Conservation (phyloP, 2,329 filamentous ascomycete genomes). For the Paramyrothecium sp. region DNA sequence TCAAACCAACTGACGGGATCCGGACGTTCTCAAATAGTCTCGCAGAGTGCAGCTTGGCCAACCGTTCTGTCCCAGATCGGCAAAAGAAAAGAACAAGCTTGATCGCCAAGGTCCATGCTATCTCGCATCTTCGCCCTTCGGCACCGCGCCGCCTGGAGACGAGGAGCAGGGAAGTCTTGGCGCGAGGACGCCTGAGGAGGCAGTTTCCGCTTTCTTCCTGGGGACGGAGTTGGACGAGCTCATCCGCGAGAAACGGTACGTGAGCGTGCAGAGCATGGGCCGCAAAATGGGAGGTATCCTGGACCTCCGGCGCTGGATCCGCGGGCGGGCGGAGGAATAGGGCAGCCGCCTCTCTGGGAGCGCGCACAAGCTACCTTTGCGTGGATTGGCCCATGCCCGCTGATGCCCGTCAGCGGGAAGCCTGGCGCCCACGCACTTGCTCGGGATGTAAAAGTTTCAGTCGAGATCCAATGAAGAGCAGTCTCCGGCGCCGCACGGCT, state of each 20-base stretch:
- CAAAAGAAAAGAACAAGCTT: neutral
- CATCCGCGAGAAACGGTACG: neutral
- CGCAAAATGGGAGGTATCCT: neutral
- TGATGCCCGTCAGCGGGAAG: too few species aligned
- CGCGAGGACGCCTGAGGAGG: too few species aligned
- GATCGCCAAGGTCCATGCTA: neutral
- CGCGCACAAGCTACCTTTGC: neutral
- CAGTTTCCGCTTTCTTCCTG: neutral
- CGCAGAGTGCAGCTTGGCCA: neutral
- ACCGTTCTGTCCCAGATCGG: neutral
- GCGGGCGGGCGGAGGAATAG: neutral
- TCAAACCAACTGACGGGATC: neutral
- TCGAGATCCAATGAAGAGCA: neutral
- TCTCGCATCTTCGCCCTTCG: neutral
- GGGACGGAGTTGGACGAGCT: neutral
- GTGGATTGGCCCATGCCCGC: too few species aligned
- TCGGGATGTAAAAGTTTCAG: too few species aligned
- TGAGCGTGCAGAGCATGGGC: neutral
- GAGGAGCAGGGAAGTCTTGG: neutral
- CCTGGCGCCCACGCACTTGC: too few species aligned
- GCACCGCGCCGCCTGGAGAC: neutral
- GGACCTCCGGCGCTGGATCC: neutral
- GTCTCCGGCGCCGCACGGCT: neutral
- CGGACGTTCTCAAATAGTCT: neutral
- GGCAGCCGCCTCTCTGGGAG: neutral